Evolutionary conservation across 164 flowering plant genomes (phyloP), one percentile per base, ranked within the genome.

Genomic region (Akebia trifoliata): DNA sequence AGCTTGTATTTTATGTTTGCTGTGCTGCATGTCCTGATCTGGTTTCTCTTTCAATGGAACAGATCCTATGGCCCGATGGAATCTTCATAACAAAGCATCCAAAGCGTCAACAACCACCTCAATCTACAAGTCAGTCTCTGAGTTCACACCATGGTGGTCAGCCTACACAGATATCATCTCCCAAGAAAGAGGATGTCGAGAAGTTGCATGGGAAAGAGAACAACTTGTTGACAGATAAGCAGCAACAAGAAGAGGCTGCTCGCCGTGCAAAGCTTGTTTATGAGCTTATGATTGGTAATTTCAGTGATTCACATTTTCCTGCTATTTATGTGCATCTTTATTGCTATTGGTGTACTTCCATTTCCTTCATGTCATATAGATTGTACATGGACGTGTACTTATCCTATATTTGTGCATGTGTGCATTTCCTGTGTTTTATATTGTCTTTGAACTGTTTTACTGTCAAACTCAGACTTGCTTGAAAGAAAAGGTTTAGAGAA

Each of bases 51-150:
- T 49, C 40, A 50, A 42, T 54, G 34, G n/a, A 18, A 43, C 61
- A 93, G 99, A 86, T 93, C 59, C 89, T 93, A 18, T 93, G 99
- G 99, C 99, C 99, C 56, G 99, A 90, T 78, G 99, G 99, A 29
- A 86, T 90, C 63, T 94, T 94, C 72, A 60, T 94, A 62, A 88
- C 91, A 50, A 94, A 94, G 66, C 99, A 90, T 74, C 97, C 99
- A 56, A 90, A 72, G 67, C 78, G 88, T 52, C 86, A 69, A 56
- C 57, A 63, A 28, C 87, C 86, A 17, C 71, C 78, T 21, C 67
- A 63, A 56, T 42, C 85, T 28, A 50, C 37, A 42, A 74, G 44
- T 40, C 67, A 71, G 50, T 59, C 82, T 21, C 71, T 57, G 31
- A 69, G 60, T 60, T 65, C 79, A 47, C 74, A 72, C 54, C 39